phyloP scores from a whole-genome alignment of 2,329 filamentous ascomycete species.

The Hypoxylon sp. region DNA sequence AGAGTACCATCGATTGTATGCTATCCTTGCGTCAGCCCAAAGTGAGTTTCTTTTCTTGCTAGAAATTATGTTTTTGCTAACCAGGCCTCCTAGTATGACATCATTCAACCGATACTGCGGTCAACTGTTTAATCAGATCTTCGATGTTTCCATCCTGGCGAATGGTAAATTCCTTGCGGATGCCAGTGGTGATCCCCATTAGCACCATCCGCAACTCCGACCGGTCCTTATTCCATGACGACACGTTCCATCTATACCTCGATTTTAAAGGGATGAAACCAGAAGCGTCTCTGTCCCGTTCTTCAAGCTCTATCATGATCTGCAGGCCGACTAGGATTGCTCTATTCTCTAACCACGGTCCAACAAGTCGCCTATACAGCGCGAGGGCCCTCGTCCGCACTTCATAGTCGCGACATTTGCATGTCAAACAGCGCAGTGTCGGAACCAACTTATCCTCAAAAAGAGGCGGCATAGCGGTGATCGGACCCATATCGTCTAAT shows the following conservation, averaged over 20 bases:
- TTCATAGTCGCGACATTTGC: slow-evolving; percentile 34
- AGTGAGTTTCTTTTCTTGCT: neutral
- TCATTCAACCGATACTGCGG: neutral
- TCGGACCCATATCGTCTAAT: slow-evolving; percentile 14
- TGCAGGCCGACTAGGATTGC: slow-evolving; percentile 25
- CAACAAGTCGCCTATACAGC: slow-evolving; percentile 29
- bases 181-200: slow-evolving; percentile 13
- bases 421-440: slow-evolving; percentile 27
- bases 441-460: slow-evolving; percentile 42
- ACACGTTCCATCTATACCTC: slow-evolving; percentile 31
- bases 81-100: neutral
- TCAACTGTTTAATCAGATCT: slow-evolving; percentile 10
- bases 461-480: slow-evolving; percentile 25
- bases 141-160: slow-evolving; percentile 26
- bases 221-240: slow-evolving; percentile 38
- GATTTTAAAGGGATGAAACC: slow-evolving; percentile 29
- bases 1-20: neutral
- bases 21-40: neutral
- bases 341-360: slow-evolving; percentile 39
- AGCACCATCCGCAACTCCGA: slow-evolving; percentile 36
- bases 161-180: slow-evolving; percentile 26
- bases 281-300: slow-evolving; percentile 25
- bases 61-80: slow-evolving; percentile 1
- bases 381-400: slow-evolving; percentile 28
- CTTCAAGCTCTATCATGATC: slow-evolving; percentile 35